Percentiles rank a stretch among this genome's conserved stretches.
These are phyloP conservation scores for Neophaeococcomyces aloes DNA, from an alignment of 2,329 filamentous ascomycete genomes.

Conservation along the genomic window DNA sequence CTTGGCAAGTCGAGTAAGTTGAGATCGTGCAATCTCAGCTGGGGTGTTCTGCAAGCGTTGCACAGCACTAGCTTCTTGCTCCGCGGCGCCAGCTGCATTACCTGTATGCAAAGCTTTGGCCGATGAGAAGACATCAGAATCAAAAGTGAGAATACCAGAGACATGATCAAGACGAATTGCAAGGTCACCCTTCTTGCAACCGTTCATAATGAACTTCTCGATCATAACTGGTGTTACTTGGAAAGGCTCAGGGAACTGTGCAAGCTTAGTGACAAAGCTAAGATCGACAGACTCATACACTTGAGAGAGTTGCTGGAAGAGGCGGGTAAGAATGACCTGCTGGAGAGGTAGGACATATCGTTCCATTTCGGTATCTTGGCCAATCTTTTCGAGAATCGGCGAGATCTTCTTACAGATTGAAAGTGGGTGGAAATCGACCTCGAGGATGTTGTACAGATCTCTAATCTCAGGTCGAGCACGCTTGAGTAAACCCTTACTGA, in stretches of 20 bases:
- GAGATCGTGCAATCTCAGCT: constrained; percentile 91
- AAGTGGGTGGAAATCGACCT: constrained; percentile 97
- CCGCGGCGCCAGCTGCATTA: constrained; percentile 74
- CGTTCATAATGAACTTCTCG: constrained; percentile 99
- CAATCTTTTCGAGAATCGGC: constrained; percentile 87
- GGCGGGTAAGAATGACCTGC: constrained; percentile 93
- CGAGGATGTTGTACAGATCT: constrained; percentile 94
- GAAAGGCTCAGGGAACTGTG: constrained; percentile 92
- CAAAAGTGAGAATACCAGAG: constrained; percentile 88
- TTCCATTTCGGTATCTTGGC: constrained; percentile 87
- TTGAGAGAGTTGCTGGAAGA: constrained; percentile 98
- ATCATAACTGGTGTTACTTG: constrained; percentile 83
- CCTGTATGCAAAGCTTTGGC: constrained; percentile 83
- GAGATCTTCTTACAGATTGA: constrained; percentile 99
- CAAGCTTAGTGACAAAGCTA: constrained; percentile 82
- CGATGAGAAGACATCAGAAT: constrained; percentile 96
- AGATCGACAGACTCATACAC: constrained; percentile 98
- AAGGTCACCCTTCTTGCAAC: constrained; percentile 98
- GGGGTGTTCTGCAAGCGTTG: constrained; percentile 96
- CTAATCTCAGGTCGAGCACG: constrained; percentile 89
- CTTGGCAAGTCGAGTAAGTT: constrained; percentile 83
- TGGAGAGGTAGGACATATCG: constrained; percentile 92
- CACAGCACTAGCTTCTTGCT: constrained; percentile 71
- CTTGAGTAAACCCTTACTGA: constrained; percentile 89
- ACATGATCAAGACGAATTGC: constrained; percentile 94